Evolutionary conservation across 352 stramenopile genomes (phyloP), one percentile per base, ranked within the genome.

Genomic region (Phytophthora citrophthora): DNA sequence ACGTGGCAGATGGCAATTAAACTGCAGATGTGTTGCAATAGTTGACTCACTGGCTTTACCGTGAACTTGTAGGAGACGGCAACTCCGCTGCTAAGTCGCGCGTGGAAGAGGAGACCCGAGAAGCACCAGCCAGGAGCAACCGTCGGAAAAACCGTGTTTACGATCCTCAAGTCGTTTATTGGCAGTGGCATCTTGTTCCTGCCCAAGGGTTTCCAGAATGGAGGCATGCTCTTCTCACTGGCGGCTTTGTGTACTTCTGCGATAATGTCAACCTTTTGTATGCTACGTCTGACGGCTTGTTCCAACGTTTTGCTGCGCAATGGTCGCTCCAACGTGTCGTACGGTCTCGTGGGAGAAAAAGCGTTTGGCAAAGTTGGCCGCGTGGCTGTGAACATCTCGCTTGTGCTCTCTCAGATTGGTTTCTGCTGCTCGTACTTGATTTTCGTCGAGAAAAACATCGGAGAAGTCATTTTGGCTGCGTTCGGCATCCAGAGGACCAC

Each of bases 341-440:
- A 90, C 51, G 77, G 79, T 20, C 64, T 83, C 27, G 49, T 90
- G 32, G 81, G 81, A 41, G 74, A 86, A 68, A 77, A 74, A 23
- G 69, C 81, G 20, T 88, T 81, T n/a, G 81, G 81, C 8, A 73
- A 71, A 36, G 36, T 72, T 1, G 81, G 81, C 4, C 70, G 77
- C 20, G 54, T 83, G 6, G 77, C 81, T 36, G 81, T 90, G 24
- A 87, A 90, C 43, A 74, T 89, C 24, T 90, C 81, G 48, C 79
- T 90, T 16, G 76, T 90, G 39, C 81, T 90, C 36, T 89, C 81
- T 29, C 81, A 90, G 48, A 62, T 83, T 44, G 81, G 81, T 9
- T 90, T 90, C 66, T 90, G 81, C 62, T 90, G 81, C 59, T 89
- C 81, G 57, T 90, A 90, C 58, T 68, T 89, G 29, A 90, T 90